Evolutionary conservation across 108 stramenopile genomes (phyloP).

Genomic region (Fistulifera pelliculosa): DNA sequence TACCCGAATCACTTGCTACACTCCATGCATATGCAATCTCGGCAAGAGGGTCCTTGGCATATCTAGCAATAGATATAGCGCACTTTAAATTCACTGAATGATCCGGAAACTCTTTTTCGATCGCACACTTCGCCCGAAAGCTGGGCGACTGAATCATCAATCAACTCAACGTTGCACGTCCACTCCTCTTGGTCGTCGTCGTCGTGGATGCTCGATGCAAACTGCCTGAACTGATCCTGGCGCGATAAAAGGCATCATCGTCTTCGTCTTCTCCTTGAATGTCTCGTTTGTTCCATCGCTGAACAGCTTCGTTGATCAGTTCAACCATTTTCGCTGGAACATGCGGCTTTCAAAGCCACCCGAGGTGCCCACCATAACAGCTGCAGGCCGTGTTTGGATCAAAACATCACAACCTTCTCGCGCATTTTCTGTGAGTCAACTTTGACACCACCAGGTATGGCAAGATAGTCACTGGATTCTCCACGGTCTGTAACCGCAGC

Average conservation of each 20-base stretch:
- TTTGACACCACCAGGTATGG: conserved; percentile 66
- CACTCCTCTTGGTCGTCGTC: conserved; percentile 64
- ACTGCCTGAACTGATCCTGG: conserved; percentile 39
- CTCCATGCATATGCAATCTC: conserved; percentile 87
- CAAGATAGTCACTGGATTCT: conserved; percentile 68
- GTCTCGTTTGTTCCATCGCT: conserved; percentile 67
- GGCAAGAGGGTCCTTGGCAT: conserved; percentile 77
- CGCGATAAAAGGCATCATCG: conserved; percentile 73
- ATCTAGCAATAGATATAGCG: conserved; percentile 80
- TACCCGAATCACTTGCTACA: conserved; percentile 74
- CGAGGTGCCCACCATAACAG: conserved; percentile 73
- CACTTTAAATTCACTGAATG: conserved; percentile 56
- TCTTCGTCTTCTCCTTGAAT: conserved; percentile 85
- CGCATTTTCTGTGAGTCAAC: conserved; percentile 64
- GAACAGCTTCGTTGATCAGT: conserved; percentile 53
- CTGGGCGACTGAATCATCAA: conserved; percentile 80
- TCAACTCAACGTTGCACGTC: conserved; percentile 77
- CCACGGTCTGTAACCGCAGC: conserved; percentile 71
- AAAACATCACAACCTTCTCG: conserved; percentile 76
- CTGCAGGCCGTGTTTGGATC: conserved; percentile 63
- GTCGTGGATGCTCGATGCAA: conserved; percentile 40
- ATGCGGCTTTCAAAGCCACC: conserved; percentile 62
- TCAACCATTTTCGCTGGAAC: conserved; percentile 54
- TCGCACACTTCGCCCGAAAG: conserved; percentile 78
- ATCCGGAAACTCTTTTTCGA: conserved; percentile 91